A percentile compares a stretch with the other conserved stretches of the same genome.
These are phyloP conservation scores for Ogataea glucozyma DNA, from an alignment of 805 yeast species.

Conservation along the genomic window DNA sequence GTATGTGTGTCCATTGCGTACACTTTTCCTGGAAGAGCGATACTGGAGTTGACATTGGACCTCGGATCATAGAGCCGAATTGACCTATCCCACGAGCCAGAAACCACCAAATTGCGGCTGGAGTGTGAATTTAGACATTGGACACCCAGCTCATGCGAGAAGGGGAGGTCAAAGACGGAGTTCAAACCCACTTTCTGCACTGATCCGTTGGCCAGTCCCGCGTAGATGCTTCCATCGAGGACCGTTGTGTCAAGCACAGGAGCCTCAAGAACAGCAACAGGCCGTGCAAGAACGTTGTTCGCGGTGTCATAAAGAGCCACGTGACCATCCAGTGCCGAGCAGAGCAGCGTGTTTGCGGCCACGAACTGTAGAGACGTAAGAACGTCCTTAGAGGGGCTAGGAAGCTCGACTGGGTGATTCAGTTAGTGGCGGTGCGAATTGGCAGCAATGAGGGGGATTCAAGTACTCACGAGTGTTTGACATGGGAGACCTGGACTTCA, in stretches of 20 bases:
- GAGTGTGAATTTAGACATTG: slow-evolving; percentile 34
- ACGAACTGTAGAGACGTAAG: slow-evolving; percentile 16
- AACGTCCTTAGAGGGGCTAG: slow-evolving; percentile 15
- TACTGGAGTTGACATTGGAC: slow-evolving; percentile 16
- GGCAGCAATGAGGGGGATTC: no score
- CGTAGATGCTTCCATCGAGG: slow-evolving; percentile 10
- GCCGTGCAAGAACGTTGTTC: slow-evolving; percentile 1
- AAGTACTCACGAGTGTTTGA: no score
- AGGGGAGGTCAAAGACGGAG: slow-evolving; percentile 12
- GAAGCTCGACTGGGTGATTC: slow-evolving; percentile 11
- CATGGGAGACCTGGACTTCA: no score
- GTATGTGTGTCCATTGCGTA: slow-evolving; percentile 56
- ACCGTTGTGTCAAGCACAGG: slow-evolving; percentile 16
- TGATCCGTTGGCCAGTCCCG: slow-evolving; percentile 57
- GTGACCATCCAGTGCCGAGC: slow-evolving; percentile 21
- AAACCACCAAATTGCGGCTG: slow-evolving; percentile 39
- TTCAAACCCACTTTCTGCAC: slow-evolving; percentile 42
- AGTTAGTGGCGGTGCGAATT: background rate
- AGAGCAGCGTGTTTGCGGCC: slow-evolving; percentile 1
- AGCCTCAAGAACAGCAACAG: slow-evolving; percentile 9
- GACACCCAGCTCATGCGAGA: slow-evolving; percentile 42
- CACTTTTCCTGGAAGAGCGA: slow-evolving; percentile 48
- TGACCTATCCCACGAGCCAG: slow-evolving; percentile 65
- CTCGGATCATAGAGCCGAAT: slow-evolving; percentile 50
- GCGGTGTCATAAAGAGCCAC: slow-evolving; percentile 14